Evolutionary conservation across 345 rosid genomes (phyloP).

Genomic region (Brassica carinata): DNA sequence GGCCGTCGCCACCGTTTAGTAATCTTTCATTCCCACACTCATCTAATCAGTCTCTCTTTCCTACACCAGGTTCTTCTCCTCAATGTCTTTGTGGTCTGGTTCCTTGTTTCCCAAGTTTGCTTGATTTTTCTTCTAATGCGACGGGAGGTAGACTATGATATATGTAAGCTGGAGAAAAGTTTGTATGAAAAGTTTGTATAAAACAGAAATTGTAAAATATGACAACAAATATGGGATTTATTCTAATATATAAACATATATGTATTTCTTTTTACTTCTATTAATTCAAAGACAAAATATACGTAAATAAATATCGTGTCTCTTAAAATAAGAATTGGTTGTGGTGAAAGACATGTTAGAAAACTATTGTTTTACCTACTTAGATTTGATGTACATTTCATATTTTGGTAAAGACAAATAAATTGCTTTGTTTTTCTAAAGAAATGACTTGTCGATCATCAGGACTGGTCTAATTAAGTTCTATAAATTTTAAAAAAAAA

Average conservation of each 20-base stretch:
- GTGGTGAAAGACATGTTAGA: constrained; percentile 29
- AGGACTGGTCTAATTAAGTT: not conserved
- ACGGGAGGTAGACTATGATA: constrained; percentile 18
- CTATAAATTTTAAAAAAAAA: constrained; percentile 1
- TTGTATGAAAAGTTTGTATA: not conserved
- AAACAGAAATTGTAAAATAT: not conserved
- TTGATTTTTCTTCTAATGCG: not conserved
- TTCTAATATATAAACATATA: too few relatives aligned
- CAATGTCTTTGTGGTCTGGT: constrained; percentile 13
- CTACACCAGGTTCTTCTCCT: constrained; percentile 16
- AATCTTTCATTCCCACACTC: constrained; percentile 14
- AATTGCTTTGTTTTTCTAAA: not conserved
- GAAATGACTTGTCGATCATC: constrained; percentile 7
- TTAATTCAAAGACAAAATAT: too few relatives aligned
- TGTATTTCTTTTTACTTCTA: too few relatives aligned
- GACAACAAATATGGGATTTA: too few relatives aligned
- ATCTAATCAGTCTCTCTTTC: not conserved
- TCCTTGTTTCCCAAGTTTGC: constrained; percentile 14
- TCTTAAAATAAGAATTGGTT: not conserved
- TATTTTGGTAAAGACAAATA: constrained; percentile 30
- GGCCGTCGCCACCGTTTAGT: constrained; percentile 18
- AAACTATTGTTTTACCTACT: constrained; percentile 17
- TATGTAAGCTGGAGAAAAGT: constrained; percentile 4
- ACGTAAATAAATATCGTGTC: not conserved
- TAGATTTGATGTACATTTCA: constrained; percentile 33